These are phyloP conservation scores for Zygnema circumcarinatum DNA, from an alignment of 139 green algal genomes.

Conservation along the genomic window DNA sequence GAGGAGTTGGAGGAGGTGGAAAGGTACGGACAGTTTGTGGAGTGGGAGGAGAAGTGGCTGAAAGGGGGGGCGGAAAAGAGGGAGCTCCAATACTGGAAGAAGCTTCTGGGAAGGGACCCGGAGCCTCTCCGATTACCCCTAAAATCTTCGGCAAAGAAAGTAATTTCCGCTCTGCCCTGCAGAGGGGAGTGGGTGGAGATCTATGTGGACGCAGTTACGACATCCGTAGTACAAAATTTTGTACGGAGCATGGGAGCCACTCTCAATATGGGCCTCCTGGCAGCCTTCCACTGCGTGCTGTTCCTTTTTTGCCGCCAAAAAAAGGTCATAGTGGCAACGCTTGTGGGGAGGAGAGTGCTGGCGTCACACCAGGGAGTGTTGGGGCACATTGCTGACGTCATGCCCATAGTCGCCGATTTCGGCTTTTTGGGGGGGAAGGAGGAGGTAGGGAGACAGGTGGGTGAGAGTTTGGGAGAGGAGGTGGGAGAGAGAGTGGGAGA, in stretches of 20 bases:
- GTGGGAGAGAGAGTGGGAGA: slow-evolving; percentile 13
- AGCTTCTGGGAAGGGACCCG: background rate
- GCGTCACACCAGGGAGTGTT: background rate
- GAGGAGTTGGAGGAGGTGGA: background rate
- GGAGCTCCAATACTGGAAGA: background rate
- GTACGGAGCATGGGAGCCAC: background rate
- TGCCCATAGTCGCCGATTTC: background rate
- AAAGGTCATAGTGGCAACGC: background rate
- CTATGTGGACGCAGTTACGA: background rate
- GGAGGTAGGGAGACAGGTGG: no score
- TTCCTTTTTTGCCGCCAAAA: background rate
- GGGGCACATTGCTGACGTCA: background rate
- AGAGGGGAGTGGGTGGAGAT: background rate
- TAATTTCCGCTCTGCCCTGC: background rate
- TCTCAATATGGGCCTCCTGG: background rate
- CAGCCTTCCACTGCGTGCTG: background rate
- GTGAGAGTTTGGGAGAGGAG: background rate
- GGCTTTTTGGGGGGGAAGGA: background rate
- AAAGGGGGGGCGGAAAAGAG: background rate
- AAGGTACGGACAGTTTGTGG: background rate
- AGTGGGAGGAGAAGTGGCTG: background rate
- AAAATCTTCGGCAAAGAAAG: background rate
- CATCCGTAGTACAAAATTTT: background rate
- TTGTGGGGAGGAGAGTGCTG: background rate
- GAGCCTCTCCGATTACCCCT: background rate